Percentiles rank a stretch among this genome's conserved stretches.
Evolutionary conservation across 768 basidiomycete genomes (phyloP).

Genomic region (Phanerochaete sordida): DNA sequence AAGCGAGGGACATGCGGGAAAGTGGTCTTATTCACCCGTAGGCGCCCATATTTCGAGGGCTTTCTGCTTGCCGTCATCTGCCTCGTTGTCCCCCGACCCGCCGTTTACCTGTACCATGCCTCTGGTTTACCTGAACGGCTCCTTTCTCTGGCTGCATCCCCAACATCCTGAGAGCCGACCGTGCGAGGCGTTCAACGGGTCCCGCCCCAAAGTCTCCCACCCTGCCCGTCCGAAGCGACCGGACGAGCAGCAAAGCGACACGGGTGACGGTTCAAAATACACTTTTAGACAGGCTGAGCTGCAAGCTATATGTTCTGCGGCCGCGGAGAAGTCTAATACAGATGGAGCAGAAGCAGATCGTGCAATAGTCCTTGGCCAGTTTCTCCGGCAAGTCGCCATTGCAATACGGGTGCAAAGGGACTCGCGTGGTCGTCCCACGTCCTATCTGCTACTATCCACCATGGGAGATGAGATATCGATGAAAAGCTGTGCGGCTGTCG

Average conservation of each 20-base stretch:
- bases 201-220: not conserved
- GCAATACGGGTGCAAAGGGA: too few relatives aligned
- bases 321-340: too few relatives aligned
- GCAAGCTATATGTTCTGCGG: too few relatives aligned
- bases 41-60: not conserved
- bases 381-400: too few relatives aligned
- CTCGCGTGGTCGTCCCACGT: too few relatives aligned
- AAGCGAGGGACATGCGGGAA: not conserved
- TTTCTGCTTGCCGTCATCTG: not conserved
- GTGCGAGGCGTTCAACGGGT: not conserved
- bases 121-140: not conserved
- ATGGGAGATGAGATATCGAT: too few relatives aligned
- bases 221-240: not conserved
- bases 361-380: too few relatives aligned
- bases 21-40: constrained; percentile 3
- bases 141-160: not conserved
- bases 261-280: too few relatives aligned
- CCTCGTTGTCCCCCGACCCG: not conserved
- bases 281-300: too few relatives aligned
- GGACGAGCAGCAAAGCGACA: not conserved
- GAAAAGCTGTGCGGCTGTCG: too few relatives aligned
- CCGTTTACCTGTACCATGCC: not conserved
- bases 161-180: not conserved
- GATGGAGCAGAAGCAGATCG: too few relatives aligned
- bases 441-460: too few relatives aligned